Percentiles rank a stretch among this genome's conserved stretches.
These are phyloP conservation scores for Ichthyophthirius multifiliis DNA, from an alignment of 169 alveolate genomes.

Conservation along the genomic window DNA sequence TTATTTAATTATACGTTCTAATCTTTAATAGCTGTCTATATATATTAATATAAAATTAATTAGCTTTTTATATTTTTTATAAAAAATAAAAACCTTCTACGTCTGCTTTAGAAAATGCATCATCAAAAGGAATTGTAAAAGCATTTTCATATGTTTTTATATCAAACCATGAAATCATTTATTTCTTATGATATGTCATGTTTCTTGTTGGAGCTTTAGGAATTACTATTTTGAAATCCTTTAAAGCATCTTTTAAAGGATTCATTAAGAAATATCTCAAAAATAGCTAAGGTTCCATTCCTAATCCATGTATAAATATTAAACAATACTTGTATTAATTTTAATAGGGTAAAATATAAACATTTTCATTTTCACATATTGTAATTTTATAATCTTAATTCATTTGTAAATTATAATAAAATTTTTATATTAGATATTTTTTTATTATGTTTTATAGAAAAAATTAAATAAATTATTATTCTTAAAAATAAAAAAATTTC, in stretches of 20 bases:
- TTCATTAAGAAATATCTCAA: not conserved
- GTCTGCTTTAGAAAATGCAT: not conserved
- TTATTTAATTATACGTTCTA: not conserved
- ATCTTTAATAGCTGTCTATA: not conserved
- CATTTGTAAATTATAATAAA: too few relatives aligned
- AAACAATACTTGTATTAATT: not conserved
- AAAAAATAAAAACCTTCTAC: not conserved
- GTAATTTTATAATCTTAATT: not conserved
- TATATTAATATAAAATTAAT: not conserved
- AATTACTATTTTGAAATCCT: not conserved
- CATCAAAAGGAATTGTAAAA: slow-evolving; percentile 5
- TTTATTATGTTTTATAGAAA: too few relatives aligned
- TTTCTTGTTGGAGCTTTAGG: slow-evolving; percentile 5
- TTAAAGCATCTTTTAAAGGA: not conserved
- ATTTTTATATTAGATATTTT: too few relatives aligned
- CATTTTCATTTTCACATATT: not conserved
- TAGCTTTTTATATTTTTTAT: not conserved
- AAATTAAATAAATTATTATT: too few relatives aligned
- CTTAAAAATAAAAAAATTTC: too few relatives aligned
- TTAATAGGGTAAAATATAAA: not conserved
- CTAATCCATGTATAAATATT: slow-evolving; percentile 1
- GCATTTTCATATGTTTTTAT: slow-evolving; percentile 1
- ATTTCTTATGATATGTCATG: not conserved
- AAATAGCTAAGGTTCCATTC: not conserved
- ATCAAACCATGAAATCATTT: not conserved